Evolutionary conservation across 2,329 filamentous ascomycete genomes (phyloP).

Genomic region (Fusarium denticulatum): DNA sequence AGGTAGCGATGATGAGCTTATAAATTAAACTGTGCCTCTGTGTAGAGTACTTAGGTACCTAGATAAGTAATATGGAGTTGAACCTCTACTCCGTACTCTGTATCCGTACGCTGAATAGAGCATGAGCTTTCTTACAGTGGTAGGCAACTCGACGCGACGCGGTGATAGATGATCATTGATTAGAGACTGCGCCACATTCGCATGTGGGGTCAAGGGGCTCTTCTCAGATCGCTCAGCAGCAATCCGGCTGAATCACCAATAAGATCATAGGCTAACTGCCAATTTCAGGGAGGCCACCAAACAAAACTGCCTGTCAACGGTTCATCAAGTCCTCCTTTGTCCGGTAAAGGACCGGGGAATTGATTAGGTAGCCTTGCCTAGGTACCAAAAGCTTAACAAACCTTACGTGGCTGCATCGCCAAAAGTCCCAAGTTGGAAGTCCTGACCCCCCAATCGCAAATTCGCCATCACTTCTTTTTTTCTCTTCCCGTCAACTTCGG

Average conservation of each 20-base stretch:
- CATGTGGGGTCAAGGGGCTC: constrained; percentile 30
- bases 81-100: background rate
- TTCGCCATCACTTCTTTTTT: constrained; percentile 18
- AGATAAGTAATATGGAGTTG: background rate
- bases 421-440: constrained; percentile 32
- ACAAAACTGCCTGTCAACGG: constrained; percentile 24
- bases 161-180: background rate
- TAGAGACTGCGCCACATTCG: constrained; percentile 30
- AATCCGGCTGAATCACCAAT: constrained; percentile 30
- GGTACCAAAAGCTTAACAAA: background rate
- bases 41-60: background rate
- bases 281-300: constrained; percentile 24
- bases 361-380: constrained; percentile 19
- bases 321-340: constrained; percentile 19
- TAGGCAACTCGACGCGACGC: constrained; percentile 4
- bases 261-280: constrained; percentile 12
- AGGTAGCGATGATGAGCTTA: background rate
- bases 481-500: constrained; percentile 12
- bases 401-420: constrained; percentile 43
- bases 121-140: constrained; percentile 1
- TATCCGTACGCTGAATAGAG: background rate
- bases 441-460: constrained; percentile 5
- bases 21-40: no score
- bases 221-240: constrained; percentile 7
- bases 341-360: constrained; percentile 33